These are phyloP conservation scores for Calonectria pseudoturangicola DNA, from an alignment of 2,329 filamentous ascomycete genomes.

Conservation along the genomic window DNA sequence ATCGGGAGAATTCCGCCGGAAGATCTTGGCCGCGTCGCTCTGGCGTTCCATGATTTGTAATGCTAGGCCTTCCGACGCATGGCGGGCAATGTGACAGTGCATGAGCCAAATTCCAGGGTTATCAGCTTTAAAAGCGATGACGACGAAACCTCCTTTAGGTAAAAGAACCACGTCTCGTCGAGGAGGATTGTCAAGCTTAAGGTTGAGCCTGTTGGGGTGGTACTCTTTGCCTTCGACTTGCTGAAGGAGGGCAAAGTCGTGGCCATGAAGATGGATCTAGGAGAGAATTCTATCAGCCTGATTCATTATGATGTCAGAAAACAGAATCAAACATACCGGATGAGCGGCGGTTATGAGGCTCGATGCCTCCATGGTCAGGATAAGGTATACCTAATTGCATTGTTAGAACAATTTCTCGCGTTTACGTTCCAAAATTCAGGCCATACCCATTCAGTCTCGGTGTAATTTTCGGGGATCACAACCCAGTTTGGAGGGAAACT, in stretches of 20 bases:
- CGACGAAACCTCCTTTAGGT: constrained; percentile 63
- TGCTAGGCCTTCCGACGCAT: constrained; percentile 59
- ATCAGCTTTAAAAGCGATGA: constrained; percentile 67
- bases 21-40: not conserved
- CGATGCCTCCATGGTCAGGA: constrained; percentile 41
- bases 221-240: constrained; percentile 40
- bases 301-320: not conserved
- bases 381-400: constrained; percentile 41
- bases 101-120: constrained; percentile 70
- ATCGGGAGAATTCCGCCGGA: not conserved
- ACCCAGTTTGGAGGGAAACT: constrained; percentile 43
- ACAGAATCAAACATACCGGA: constrained; percentile 38
- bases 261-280: constrained; percentile 51
- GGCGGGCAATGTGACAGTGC: constrained; percentile 70
- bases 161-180: constrained; percentile 71
- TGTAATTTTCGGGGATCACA: constrained; percentile 49
- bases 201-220: constrained; percentile 39
- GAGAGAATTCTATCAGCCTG: not conserved
- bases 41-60: constrained; percentile 49
- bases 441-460: constrained; percentile 46
- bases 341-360: constrained; percentile 38
- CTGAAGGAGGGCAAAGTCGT: constrained; percentile 50
- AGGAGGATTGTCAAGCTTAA: constrained; percentile 64
- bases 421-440: not conserved
- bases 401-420: too few species aligned